Evolutionary conservation across 768 basidiomycete genomes (phyloP).

Genomic region (Dendrothele bispora): DNA sequence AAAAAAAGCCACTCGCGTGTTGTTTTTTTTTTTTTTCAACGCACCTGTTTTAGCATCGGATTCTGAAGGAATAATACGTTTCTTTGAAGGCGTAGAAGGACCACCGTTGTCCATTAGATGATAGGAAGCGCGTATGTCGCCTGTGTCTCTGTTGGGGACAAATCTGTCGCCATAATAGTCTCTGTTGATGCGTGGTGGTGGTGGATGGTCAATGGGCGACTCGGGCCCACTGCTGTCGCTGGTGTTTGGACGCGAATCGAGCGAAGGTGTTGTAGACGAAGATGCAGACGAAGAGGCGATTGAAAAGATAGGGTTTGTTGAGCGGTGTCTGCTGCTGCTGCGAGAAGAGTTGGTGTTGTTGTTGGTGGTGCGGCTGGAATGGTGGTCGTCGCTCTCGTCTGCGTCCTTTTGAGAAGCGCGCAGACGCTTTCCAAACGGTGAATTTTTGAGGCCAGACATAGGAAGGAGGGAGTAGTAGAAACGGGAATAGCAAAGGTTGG

Average conservation of each 20-base stretch:
- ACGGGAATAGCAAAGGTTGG: too few relatives aligned
- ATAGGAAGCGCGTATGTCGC: conserved; percentile 67
- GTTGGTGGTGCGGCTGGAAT: too few relatives aligned
- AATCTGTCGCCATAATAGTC: conserved; percentile 69
- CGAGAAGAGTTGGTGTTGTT: too few relatives aligned
- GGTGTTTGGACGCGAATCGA: conserved; percentile 54
- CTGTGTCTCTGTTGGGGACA: conserved; percentile 62
- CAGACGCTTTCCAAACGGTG: conserved; percentile 82
- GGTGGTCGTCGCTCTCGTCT: too few relatives aligned
- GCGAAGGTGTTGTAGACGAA: conserved; percentile 51
- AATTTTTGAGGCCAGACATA: conserved; percentile 82
- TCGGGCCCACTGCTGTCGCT: conserved; percentile 55
- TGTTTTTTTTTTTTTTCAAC: conserved; percentile 13
- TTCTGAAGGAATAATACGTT: conserved; percentile 63
- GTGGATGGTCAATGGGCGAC: conserved; percentile 21
- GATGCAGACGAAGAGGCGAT: conserved; percentile 31
- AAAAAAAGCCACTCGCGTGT: not conserved
- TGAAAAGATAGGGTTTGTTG: conserved; percentile 55
- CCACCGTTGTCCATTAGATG: conserved; percentile 61
- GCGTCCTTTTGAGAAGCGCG: conserved; percentile 65
- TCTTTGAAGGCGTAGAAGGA: conserved; percentile 60
- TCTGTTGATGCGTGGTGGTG: conserved; percentile 27
- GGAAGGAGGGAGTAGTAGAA: not conserved
- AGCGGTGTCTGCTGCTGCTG: conserved; percentile 49
- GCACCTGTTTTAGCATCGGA: conserved; percentile 77